Evolutionary conservation across 495 filamentous ascomycete genomes (phyloP), one percentile per base, ranked within the genome.

Genomic region (Podospora appendiculata): DNA sequence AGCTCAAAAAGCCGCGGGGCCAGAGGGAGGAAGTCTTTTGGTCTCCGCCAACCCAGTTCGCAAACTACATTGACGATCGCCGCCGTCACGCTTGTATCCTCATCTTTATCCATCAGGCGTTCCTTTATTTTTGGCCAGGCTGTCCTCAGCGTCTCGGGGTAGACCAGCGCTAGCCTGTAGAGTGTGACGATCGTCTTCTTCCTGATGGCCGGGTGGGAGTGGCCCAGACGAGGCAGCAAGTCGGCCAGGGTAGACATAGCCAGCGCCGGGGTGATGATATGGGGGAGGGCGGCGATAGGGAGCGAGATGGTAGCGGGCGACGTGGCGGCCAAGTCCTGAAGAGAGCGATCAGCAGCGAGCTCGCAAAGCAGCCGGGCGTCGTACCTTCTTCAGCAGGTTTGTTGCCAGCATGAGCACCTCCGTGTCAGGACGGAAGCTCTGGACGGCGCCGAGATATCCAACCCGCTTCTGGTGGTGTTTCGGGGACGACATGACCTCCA

Each of bases 101-200:
- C 90, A 51, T 81, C 73, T 52, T 87, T 85, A 67, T 97, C 90
- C 84, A 90, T 91, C 41, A 98, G 74, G 16, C 89, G 80, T 45
- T 97, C 93, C 59, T 93, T 95, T 51, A 98, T 90, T 63, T 90
- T 95, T 5, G 94, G 93, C 93, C 93, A 98, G 32, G 90, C 89
- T 12, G 90, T 80, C 41, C 90, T 83, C 32, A 98, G 74, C 0
- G 94, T 89, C 64, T 98, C 93, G 2, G 93, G 94, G 53, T 96
- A 97, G 41, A 96, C 90, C 52, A 98, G 63, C 6, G 93, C 90
- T 47, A 96, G 77, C 47, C 95, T 78, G 66, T 97, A 98, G 34
- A 98, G 78, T 7, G 90, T 93, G 18, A 94, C 87, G 43, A 97
- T 82, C 0, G 93, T 90, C 75, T 98, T 98, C 72, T 98, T 98